Base-by-base conservation (phyloP, 305 asterid genomes). In the Withania somnifera region DNA sequence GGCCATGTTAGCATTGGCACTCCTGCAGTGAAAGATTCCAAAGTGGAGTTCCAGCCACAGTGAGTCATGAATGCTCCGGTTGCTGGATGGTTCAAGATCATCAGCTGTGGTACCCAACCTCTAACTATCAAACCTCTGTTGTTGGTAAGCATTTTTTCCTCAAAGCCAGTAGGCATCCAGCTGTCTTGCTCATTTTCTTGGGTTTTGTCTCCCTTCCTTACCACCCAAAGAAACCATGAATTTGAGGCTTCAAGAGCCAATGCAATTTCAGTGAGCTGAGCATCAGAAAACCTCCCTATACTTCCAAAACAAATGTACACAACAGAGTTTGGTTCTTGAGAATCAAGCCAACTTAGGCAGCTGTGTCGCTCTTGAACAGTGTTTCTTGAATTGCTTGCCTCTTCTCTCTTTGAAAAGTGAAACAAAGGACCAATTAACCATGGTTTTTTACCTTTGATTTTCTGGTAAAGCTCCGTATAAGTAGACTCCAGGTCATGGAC, bases 401-500 rank as follows among this genome's bases (percentile, higher is more conserved):
- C 77, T 34, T 67, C 82, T 30, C 32, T 80, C 61, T 88, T 71
- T 88, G 84, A 80, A 80, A 0, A 88, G 57, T 4, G 90, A 86
- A 34, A 91, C 24, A 71, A 84, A 0, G 98, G 97, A 36, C 98
- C 97, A 0, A 91, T 57, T 9, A 88, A 83, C 97, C 97, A 93
- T 0, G 88, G 86, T 24, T 78, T 87, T 24, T 50, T 66, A 0
- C 82, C 87, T 2, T 7, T 20, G 22, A 75, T 75, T 14, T 84
- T 47, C 84, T 47, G 57, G 85, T 82, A 89, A 76, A 81, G 85
- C 1, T 45, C 60, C 0, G 81, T 87, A 24, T 89, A 87, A 26
- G 80, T 90, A 0, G 91, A 83, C 66, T 91, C 91, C 5, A 89
- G 87, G 81, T 88, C 93, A 78, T 85, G 63, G 50, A 91, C 85